These are phyloP conservation scores for Amanita pallidorosea DNA, from an alignment of 768 basidiomycete species.

Conservation along the genomic window DNA sequence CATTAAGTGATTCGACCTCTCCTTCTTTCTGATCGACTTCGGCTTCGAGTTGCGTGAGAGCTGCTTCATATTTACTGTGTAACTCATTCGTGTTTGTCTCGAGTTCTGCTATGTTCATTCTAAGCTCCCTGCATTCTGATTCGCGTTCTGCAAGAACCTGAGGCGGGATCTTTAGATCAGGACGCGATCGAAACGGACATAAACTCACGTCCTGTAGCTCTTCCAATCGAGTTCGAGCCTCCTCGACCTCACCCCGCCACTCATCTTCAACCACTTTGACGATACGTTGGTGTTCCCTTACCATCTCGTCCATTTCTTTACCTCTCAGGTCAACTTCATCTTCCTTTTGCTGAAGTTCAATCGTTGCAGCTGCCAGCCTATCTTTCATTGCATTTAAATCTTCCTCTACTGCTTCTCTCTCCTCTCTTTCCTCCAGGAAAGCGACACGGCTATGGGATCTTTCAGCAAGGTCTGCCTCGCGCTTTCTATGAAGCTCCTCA, in stretches of 20 bases:
- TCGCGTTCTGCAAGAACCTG: slow-evolving; percentile 75
- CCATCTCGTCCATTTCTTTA: slow-evolving; percentile 68
- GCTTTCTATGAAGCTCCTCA: slow-evolving; percentile 52
- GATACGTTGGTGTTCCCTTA: slow-evolving; percentile 63
- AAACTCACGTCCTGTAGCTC: slow-evolving; percentile 61
- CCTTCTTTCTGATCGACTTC: slow-evolving; percentile 74
- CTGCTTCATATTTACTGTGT: slow-evolving; percentile 64
- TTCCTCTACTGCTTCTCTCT: slow-evolving; percentile 71
- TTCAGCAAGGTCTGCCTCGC: slow-evolving; percentile 55
- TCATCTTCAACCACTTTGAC: slow-evolving; percentile 69
- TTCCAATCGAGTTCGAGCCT: slow-evolving; percentile 66
- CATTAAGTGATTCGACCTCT: slow-evolving; percentile 62
- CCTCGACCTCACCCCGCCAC: slow-evolving; percentile 84
- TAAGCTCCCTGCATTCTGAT: slow-evolving; percentile 64
- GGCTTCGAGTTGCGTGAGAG: slow-evolving; percentile 64
- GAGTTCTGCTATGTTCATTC: slow-evolving; percentile 63
- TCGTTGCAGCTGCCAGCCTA: slow-evolving; percentile 67
- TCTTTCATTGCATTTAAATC: slow-evolving; percentile 65
- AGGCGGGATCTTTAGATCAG: slow-evolving; percentile 2
- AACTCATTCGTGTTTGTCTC: slow-evolving; percentile 63
- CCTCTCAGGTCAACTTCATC: slow-evolving; percentile 77
- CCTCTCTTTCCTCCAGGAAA: slow-evolving; percentile 61
- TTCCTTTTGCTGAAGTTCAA: slow-evolving; percentile 79
- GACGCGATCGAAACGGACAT: not conserved
- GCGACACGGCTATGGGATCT: slow-evolving; percentile 66